Evolutionary conservation across 1,139 yeast species (phyloP).

Genomic region (Pichia sp.): DNA sequence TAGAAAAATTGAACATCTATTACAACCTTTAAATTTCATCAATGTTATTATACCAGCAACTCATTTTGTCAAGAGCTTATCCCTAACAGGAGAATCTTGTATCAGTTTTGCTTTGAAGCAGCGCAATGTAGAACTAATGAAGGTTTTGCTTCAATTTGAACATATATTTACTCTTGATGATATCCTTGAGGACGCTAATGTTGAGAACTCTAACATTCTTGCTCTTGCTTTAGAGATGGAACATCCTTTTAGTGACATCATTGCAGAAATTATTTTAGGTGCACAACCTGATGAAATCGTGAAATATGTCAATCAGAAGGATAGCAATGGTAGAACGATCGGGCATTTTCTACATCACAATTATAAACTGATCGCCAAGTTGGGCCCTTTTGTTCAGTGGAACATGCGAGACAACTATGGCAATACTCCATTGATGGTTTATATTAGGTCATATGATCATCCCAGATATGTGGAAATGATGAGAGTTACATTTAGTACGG

Average conservation of each 20-base stretch:
- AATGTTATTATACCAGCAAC: constrained; percentile 30
- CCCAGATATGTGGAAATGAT: constrained; percentile 49
- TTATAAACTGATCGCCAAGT: constrained; percentile 39
- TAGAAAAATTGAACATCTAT: constrained; percentile 10
- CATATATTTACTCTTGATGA: constrained; percentile 58
- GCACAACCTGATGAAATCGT: constrained; percentile 34
- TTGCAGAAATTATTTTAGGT: constrained; percentile 43
- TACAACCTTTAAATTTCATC: constrained; percentile 19
- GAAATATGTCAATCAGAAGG: constrained; percentile 44
- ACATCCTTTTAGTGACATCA: constrained; percentile 37
- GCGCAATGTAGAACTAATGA: constrained; percentile 38
- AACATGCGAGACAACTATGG: constrained; percentile 54
- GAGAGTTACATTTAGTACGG: constrained; percentile 39
- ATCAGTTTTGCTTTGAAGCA: constrained; percentile 46
- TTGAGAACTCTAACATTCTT: constrained; percentile 45
- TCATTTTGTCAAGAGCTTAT: constrained; percentile 45
- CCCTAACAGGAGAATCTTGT: constrained; percentile 58
- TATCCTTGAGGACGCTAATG: constrained; percentile 54
- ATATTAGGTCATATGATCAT: constrained; percentile 80
- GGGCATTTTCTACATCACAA: constrained; percentile 74
- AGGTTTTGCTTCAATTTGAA: constrained; percentile 39
- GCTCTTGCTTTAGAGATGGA: constrained; percentile 55
- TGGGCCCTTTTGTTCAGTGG: constrained; percentile 69
- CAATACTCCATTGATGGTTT: constrained; percentile 73
- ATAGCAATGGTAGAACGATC: constrained; percentile 46